Evolutionary conservation across 768 basidiomycete genomes (phyloP), one percentile per base, ranked within the genome.

Genomic region (Suillus clintonianus): DNA sequence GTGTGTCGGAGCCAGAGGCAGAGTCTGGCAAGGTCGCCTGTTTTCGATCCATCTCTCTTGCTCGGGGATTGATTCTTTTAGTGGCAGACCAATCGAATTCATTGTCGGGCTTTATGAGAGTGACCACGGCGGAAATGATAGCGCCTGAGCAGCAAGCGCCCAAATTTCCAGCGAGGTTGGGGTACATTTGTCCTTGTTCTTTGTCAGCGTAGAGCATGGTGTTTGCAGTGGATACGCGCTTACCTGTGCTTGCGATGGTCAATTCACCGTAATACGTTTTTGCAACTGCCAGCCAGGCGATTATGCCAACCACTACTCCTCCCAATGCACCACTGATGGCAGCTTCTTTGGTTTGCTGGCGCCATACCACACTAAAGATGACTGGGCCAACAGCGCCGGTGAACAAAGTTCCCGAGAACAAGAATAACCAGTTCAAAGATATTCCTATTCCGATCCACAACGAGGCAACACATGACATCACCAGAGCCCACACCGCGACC

Each of bases 221-320:
- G 5, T n/a, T 15, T 47, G 39, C n/a, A 34, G 9, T 24, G n/a
- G 42, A 36, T 30, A 47, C 19, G 13, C 42, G 1, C 64, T 34
- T 27, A 67, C 66, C 65, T 8, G 67, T 68, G 22, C 62, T 65
- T 30, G 36, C 54, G 10, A 68, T 66, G 43, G 67, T 68, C 2
- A 68, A 50, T 43, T 66, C 67, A 8, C 67, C 67, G 19, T 68
- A 68, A 54, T 68, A 66, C 39, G 56, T 62, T 22, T 68, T 63
- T 17, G 67, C 67, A 37, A 68, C 67, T 24, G 82, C 71, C 75
- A 83, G 79, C 82, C 82, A 83, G 13, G 81, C 80, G 1, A 79
- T 64, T 75, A 83, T 81, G 51, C 81, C 82, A 8, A 79, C 68
- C 1, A 77, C 69, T 17, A 79, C 79, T 7, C 82, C 82, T n/a